Evolutionary conservation across 78 protist species (phyloP).

Genomic region (Dictyostelium firmibasis): DNA sequence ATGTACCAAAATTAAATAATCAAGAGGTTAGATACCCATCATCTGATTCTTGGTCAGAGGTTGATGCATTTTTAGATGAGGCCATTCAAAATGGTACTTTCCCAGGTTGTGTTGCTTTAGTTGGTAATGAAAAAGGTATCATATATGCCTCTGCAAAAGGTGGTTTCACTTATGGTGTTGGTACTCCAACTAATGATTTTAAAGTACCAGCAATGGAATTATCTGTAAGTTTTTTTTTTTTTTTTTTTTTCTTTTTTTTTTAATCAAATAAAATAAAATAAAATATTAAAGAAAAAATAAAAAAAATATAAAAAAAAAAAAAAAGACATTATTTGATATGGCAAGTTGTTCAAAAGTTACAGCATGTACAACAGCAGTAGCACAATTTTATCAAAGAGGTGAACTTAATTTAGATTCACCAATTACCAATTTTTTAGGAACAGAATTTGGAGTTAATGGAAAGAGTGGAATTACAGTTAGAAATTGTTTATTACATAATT

Average conservation of each 20-base stretch:
- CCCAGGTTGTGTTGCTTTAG: slow-evolving; percentile 75
- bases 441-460: slow-evolving; percentile 78
- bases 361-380: slow-evolving; percentile 77
- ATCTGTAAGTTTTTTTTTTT: slow-evolving; percentile 16
- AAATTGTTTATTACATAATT: slow-evolving; percentile 85
- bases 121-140: slow-evolving; percentile 47
- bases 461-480: slow-evolving; percentile 71
- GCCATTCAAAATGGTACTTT: slow-evolving; percentile 41
- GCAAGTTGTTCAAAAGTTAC: slow-evolving; percentile 82
- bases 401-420: slow-evolving; percentile 61
- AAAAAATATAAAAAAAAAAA: too few species aligned
- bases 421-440: slow-evolving; percentile 38
- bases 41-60: slow-evolving; percentile 7
- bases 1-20: neutral
- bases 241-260: neutral
- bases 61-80: neutral
- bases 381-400: slow-evolving; percentile 81
- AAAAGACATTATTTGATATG: slow-evolving; percentile 74
- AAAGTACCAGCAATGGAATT: slow-evolving; percentile 36
- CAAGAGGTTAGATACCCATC: neutral
- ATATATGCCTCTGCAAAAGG: slow-evolving; percentile 61
- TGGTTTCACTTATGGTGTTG: slow-evolving; percentile 54
- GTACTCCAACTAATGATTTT: slow-evolving; percentile 9
- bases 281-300: neutral
- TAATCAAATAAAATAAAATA: neutral